These are phyloP conservation scores for Trebouxia sp. DNA, from an alignment of 139 green algal species.

Conservation along the genomic window DNA sequence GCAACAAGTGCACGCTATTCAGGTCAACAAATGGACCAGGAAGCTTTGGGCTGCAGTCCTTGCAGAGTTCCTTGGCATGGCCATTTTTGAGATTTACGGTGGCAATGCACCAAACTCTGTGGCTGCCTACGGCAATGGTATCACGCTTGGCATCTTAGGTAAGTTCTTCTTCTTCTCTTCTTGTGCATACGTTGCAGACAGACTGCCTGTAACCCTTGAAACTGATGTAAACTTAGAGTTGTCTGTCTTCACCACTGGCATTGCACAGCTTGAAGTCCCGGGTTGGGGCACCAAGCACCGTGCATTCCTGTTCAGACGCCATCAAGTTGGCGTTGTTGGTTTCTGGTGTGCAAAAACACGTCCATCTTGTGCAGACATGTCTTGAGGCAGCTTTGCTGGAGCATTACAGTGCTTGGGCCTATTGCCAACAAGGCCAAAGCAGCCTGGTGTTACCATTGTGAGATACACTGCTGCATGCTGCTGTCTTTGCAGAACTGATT, in stretches of 20 bases:
- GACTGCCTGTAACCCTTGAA: neutral
- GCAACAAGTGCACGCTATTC: neutral
- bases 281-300: no score
- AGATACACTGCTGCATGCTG: no score
- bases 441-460: no score
- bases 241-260: neutral
- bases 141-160: slow-evolving; percentile 45
- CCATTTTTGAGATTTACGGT: slow-evolving; percentile 52
- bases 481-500: no score
- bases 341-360: no score
- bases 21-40: slow-evolving; percentile 25
- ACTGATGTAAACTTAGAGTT: neutral
- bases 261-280: no score
- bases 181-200: neutral
- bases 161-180: neutral
- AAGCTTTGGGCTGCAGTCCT: slow-evolving; percentile 50
- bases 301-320: no score
- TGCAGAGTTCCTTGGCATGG: slow-evolving; percentile 58
- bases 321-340: no score
- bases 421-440: no score
- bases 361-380: no score
- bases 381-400: no score
- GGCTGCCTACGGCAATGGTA: slow-evolving; percentile 55
- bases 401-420: no score
- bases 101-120: slow-evolving; percentile 36